Evolutionary conservation across 306 rosid genomes (phyloP), one percentile per base, ranked within the genome.

Genomic region (Benincasa hispida): DNA sequence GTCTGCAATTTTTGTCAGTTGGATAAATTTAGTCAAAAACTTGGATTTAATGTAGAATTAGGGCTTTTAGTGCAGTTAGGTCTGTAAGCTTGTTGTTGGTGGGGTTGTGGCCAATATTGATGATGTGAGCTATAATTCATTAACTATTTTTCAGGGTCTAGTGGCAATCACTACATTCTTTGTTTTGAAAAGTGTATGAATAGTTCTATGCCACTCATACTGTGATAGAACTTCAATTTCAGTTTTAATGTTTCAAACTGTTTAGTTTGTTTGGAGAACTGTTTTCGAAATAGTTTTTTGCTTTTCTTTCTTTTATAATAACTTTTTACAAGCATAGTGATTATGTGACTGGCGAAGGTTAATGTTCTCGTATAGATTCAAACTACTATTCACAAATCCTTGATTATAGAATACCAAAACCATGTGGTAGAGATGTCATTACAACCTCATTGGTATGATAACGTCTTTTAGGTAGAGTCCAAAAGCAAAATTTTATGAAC

Each of bases 31-130:
- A 25, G 27, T 35, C 7, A 14, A 22, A 45, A 69, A 45, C 15
- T 70, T 42, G 24, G 8, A 45, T 45, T 47, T 22, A 21, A 13
- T 22, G 34, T 22, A 41, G 21, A 41, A 68, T 41, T 68, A 41
- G 55, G 74, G 74, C 6, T 59, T 59, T 72, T 50, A 48, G 76
- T 50, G 45, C 37, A 72, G 28, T 72, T 28, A 47, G 41, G 76
- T 25, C 47, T 25, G 41, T 27, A 22, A 68, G 22, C 21, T 68
- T 42, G 53, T 70, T 47, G 61, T 18, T 72, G 59, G 76, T 72
- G 56, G 76, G 15, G 22, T 48, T 41, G 76, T 72, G 61, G 60
- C 76, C 76, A 72, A 72, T 54, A 50, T 27, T 9, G 76, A 48
- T 72, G 42, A 50, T 72, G 45, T 72, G 17, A 72, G 53, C 30